Evolutionary conservation across 495 filamentous ascomycete genomes (phyloP).

Genomic region (Penicillium simplicissimum): DNA sequence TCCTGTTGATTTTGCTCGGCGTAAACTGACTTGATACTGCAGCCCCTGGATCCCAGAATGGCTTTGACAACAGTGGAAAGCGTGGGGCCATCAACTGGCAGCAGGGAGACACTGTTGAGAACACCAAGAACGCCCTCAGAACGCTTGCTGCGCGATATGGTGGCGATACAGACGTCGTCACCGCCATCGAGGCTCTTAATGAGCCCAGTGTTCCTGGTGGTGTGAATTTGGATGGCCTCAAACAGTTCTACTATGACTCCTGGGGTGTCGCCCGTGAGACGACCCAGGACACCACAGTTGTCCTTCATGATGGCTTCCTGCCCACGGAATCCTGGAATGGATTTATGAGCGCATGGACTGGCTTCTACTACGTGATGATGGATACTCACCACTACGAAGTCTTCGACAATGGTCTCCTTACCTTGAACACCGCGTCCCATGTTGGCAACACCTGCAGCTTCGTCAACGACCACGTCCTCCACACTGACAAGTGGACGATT

Average conservation of each 20-base stretch:
- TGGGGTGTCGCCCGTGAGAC: constrained; percentile 53
- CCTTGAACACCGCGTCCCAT: constrained; percentile 48
- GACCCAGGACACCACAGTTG: constrained; percentile 56
- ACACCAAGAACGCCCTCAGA: constrained; percentile 60
- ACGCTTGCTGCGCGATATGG: constrained; percentile 61
- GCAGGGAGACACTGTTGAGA: constrained; percentile 53
- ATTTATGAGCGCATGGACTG: constrained; percentile 56
- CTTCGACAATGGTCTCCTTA: constrained; percentile 61
- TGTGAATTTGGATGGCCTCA: constrained; percentile 52
- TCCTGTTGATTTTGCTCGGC: background rate
- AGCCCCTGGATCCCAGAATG: constrained; percentile 79
- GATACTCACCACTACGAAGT: constrained; percentile 70
- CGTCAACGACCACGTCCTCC: constrained; percentile 46
- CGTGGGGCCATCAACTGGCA: constrained; percentile 68
- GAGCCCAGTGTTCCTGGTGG: constrained; percentile 61
- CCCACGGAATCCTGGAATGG: constrained; percentile 67
- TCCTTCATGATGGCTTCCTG: constrained; percentile 70
- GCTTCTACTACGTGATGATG: constrained; percentile 63
- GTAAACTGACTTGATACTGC: constrained; percentile 20
- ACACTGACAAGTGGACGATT: constrained; percentile 68
- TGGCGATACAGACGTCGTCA: constrained; percentile 62
- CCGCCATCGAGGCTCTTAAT: constrained; percentile 71
- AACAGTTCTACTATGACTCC: constrained; percentile 65
- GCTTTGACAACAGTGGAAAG: constrained; percentile 74
- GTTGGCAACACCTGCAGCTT: constrained; percentile 53